phyloP scores from a whole-genome alignment of 148 eudicot genomes.

The Silene latifolia region DNA sequence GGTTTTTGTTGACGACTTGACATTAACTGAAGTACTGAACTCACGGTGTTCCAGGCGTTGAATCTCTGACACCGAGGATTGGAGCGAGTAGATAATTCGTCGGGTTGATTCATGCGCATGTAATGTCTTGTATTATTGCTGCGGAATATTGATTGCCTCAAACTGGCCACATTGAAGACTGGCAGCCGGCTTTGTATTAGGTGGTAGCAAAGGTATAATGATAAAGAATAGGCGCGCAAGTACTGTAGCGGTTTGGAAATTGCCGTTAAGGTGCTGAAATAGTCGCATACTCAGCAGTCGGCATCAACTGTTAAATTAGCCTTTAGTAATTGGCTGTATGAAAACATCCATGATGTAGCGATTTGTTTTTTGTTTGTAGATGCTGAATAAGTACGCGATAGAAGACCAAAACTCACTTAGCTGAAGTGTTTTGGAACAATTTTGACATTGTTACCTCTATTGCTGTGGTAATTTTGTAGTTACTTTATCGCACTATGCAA shows the following conservation, averaged over 20 bases:
- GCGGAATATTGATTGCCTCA: background rate
- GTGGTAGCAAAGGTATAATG: too few relatives aligned
- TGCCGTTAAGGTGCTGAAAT: background rate
- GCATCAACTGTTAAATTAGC: background rate
- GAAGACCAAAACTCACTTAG: too few relatives aligned
- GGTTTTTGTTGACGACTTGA: background rate
- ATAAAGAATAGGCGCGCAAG: background rate
- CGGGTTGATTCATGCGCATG: constrained; percentile 8
- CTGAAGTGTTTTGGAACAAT: too few relatives aligned
- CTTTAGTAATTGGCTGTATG: background rate
- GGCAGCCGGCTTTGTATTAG: background rate
- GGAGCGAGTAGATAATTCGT: constrained; percentile 9
- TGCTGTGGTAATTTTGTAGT: too few relatives aligned
- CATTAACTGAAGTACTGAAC: background rate
- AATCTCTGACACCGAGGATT: constrained; percentile 22
- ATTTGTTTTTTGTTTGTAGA: background rate
- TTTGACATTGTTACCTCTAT: too few relatives aligned
- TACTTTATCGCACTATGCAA: too few relatives aligned
- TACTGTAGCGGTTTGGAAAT: background rate
- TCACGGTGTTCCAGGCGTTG: constrained; percentile 26
- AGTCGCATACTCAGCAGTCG: background rate
- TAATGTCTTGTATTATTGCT: background rate
- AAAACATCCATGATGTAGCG: background rate
- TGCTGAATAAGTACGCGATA: background rate
- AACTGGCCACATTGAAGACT: background rate